Percentiles rank a stretch among this genome's conserved stretches.
Evolutionary conservation across 768 basidiomycete genomes (phyloP).

Genomic region (Calocybe cyanea): DNA sequence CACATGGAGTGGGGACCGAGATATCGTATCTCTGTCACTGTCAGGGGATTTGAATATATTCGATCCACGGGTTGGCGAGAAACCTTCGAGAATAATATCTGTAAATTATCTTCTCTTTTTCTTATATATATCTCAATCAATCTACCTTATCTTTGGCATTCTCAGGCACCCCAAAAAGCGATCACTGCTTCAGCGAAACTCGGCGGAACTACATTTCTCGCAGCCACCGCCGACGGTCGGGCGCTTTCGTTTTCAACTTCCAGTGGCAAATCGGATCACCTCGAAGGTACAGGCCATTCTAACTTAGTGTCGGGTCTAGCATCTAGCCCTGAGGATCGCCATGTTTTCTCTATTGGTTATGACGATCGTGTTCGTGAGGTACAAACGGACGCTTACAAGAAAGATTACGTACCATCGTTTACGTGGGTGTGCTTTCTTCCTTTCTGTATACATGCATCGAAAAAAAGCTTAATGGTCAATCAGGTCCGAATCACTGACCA

Average conservation of each 20-base stretch:
- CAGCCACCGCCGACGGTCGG: constrained; percentile 80
- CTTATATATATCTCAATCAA: not conserved
- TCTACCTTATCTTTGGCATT: not conserved
- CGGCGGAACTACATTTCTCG: constrained; percentile 62
- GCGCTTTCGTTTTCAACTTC: constrained; percentile 57
- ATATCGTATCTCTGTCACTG: constrained; percentile 80
- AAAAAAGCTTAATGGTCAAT: not conserved
- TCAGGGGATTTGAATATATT: constrained; percentile 80
- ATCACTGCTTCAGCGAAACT: constrained; percentile 60
- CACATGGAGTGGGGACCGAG: constrained; percentile 69
- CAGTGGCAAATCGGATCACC: constrained; percentile 37
- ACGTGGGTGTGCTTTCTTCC: not conserved
- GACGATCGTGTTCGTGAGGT: constrained; percentile 80
- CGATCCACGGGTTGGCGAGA: constrained; percentile 65
- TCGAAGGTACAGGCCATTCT: constrained; percentile 67
- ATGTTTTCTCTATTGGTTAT: constrained; percentile 67
- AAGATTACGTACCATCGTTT: constrained; percentile 44
- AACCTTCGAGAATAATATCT: constrained; percentile 56
- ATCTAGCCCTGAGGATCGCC: constrained; percentile 39
- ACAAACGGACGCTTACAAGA: constrained; percentile 30
- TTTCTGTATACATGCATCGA: not conserved
- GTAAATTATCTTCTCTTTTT: constrained; percentile 32
- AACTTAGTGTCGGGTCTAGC: constrained; percentile 66
- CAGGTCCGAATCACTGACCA: constrained; percentile 51
- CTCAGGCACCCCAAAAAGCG: constrained; percentile 75